phyloP scores from a whole-genome alignment of 1,284 basidiomycete species.

The Fomitopsis pinicola region DNA sequence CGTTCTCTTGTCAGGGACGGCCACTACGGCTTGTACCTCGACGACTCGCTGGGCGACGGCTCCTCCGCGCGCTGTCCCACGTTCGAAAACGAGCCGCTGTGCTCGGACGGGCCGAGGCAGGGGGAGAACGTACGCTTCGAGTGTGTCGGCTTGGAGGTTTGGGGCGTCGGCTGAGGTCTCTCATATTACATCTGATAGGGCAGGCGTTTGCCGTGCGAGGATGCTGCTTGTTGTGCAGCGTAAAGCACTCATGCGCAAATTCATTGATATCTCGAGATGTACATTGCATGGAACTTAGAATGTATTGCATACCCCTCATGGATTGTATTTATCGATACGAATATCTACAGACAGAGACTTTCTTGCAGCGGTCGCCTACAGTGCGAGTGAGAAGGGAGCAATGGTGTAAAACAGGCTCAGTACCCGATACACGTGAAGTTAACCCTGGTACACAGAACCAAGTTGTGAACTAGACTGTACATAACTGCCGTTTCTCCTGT shows the following conservation, averaged over 20 bases:
- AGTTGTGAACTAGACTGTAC: too few relatives aligned
- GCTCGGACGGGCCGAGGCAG: conserved; percentile 42
- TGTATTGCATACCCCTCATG: background rate
- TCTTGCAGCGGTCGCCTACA: too few relatives aligned
- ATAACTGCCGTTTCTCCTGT: too few relatives aligned
- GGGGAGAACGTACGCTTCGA: conserved; percentile 64
- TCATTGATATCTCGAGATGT: background rate
- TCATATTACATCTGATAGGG: too few relatives aligned
- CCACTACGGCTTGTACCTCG: conserved; percentile 87
- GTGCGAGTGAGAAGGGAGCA: too few relatives aligned
- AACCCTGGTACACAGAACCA: too few relatives aligned
- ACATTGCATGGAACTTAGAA: background rate
- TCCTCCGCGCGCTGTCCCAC: conserved; percentile 83
- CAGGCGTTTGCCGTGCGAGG: too few relatives aligned
- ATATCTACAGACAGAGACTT: background rate
- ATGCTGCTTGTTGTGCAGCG: too few relatives aligned
- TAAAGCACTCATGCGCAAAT: too few relatives aligned
- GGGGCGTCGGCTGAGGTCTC: conserved; percentile 60
- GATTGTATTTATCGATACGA: background rate
- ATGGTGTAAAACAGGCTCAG: too few relatives aligned
- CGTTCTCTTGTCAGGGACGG: conserved; percentile 59
- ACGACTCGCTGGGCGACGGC: conserved; percentile 77
- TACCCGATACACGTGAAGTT: too few relatives aligned
- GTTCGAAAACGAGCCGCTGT: conserved; percentile 85
- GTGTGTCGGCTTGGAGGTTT: conserved; percentile 84